Conservation (phyloP, 1,284 basidiomycete genomes). For the Leccinum pachyderme region DNA sequence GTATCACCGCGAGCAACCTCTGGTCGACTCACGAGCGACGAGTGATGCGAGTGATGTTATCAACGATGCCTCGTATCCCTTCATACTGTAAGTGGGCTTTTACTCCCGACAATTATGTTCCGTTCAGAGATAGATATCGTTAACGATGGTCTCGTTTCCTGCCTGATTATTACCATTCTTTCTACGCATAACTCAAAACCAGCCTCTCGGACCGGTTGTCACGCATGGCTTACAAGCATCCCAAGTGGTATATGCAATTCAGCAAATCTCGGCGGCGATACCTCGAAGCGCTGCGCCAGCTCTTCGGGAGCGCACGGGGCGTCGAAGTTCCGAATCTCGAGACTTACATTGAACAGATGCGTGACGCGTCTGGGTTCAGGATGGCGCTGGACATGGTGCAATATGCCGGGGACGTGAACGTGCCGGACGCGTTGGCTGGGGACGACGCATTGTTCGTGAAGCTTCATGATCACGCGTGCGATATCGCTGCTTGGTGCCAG, state of each 20-base stretch:
- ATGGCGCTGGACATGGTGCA: constrained; percentile 56
- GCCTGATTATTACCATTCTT: neutral
- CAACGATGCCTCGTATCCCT: constrained; percentile 6
- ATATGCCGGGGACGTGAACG: constrained; percentile 45
- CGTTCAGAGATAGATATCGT: constrained; percentile 10
- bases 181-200: neutral
- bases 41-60: neutral
- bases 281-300: constrained; percentile 15
- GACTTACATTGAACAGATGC: constrained; percentile 44
- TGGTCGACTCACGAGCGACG: neutral
- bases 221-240: constrained; percentile 23
- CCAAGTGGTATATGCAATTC: constrained; percentile 35
- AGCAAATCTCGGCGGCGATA: constrained; percentile 35
- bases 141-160: constrained; percentile 3
- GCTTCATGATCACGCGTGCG: constrained; percentile 27
- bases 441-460: constrained; percentile 25
- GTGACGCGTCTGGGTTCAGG: constrained; percentile 47
- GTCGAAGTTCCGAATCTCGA: constrained; percentile 40
- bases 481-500: constrained; percentile 33
- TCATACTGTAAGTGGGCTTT: constrained; percentile 21
- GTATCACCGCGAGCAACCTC: constrained; percentile 27
- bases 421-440: constrained; percentile 36
- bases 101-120: neutral
- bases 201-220: constrained; percentile 30
- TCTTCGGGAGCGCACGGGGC: constrained; percentile 10